phyloP scores from a whole-genome alignment of 1,284 basidiomycete genomes.

The Ustilago trichophora region DNA sequence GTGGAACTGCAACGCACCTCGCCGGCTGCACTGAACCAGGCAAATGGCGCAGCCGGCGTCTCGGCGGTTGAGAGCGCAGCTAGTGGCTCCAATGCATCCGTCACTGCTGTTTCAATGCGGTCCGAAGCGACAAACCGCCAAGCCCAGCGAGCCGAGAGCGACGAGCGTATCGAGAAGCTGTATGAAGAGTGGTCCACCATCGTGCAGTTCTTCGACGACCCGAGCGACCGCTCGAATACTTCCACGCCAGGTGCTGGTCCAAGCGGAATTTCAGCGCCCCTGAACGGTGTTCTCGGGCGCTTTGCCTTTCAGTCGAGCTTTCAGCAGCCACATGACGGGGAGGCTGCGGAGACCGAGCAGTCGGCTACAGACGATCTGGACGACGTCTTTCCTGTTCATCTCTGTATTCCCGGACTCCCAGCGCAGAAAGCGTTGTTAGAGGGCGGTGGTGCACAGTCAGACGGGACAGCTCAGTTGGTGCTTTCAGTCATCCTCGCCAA shows the following conservation, averaged over 20 bases:
- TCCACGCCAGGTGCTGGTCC: constrained; percentile 1
- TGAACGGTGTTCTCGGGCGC: constrained; percentile 20
- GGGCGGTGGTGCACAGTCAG: constrained; percentile 66
- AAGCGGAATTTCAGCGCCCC: constrained; percentile 11
- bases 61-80: constrained; percentile 26
- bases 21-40: constrained; percentile 2
- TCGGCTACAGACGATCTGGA: constrained; percentile 21
- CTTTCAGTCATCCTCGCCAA: constrained; percentile 88
- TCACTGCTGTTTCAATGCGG: constrained; percentile 31
- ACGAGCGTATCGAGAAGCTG: constrained; percentile 62
- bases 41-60: background rate
- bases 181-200: constrained; percentile 63
- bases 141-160: constrained; percentile 47
- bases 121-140: constrained; percentile 16
- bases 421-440: constrained; percentile 17
- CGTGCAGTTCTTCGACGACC: constrained; percentile 39
- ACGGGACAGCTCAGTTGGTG: constrained; percentile 81
- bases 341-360: constrained; percentile 3
- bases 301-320: constrained; percentile 48
- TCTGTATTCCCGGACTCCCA: constrained; percentile 55
- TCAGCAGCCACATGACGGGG: constrained; percentile 28
- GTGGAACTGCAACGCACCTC: constrained; percentile 76
- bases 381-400: constrained; percentile 39
- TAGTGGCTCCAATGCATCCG: constrained; percentile 36
- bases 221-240: background rate